Percentiles rank a stretch among this genome's conserved stretches.
Conservation (phyloP, 2,329 filamentous ascomycete genomes). For the Exophiala sp. region DNA sequence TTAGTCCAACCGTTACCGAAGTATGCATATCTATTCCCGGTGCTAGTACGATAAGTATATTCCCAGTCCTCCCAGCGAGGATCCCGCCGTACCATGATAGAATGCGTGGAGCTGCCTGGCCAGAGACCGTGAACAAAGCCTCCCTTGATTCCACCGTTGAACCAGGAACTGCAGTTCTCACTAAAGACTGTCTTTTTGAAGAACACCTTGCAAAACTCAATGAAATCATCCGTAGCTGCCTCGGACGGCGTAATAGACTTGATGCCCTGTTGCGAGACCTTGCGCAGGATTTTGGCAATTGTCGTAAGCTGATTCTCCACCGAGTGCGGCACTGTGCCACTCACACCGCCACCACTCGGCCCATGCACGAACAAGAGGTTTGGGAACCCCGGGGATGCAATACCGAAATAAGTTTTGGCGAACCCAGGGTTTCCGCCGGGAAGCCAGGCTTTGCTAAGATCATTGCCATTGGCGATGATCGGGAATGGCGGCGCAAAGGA, state of each 20-base stretch:
- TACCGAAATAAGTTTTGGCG: slow-evolving; percentile 62
- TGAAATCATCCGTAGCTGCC: slow-evolving; percentile 57
- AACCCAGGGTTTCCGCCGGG: slow-evolving; percentile 49
- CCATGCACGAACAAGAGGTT: slow-evolving; percentile 62
- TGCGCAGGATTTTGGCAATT: slow-evolving; percentile 61
- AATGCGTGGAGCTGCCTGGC: slow-evolving; percentile 2
- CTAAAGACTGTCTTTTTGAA: slow-evolving; percentile 47
- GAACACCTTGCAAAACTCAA: slow-evolving; percentile 53
- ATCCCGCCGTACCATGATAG: background rate
- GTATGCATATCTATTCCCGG: slow-evolving; percentile 47
- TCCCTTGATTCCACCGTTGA: slow-evolving; percentile 53
- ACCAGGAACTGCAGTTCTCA: slow-evolving; percentile 85
- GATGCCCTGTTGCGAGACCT: slow-evolving; percentile 60
- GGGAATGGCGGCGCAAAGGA: slow-evolving; percentile 21
- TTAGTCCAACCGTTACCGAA: slow-evolving; percentile 63
- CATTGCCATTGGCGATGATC: slow-evolving; percentile 50
- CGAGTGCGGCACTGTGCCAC: slow-evolving; percentile 60
- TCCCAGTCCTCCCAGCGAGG: slow-evolving; percentile 6
- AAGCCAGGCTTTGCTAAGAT: slow-evolving; percentile 54
- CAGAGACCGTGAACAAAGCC: background rate
- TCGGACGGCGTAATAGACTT: slow-evolving; percentile 52
- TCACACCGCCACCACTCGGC: slow-evolving; percentile 52
- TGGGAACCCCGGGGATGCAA: slow-evolving; percentile 59
- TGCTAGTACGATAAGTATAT: slow-evolving; percentile 11
- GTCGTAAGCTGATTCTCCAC: slow-evolving; percentile 61